Evolutionary conservation across 306 rosid species (phyloP), one percentile per base, ranked within the genome.

Genomic region (Senna siamea): DNA sequence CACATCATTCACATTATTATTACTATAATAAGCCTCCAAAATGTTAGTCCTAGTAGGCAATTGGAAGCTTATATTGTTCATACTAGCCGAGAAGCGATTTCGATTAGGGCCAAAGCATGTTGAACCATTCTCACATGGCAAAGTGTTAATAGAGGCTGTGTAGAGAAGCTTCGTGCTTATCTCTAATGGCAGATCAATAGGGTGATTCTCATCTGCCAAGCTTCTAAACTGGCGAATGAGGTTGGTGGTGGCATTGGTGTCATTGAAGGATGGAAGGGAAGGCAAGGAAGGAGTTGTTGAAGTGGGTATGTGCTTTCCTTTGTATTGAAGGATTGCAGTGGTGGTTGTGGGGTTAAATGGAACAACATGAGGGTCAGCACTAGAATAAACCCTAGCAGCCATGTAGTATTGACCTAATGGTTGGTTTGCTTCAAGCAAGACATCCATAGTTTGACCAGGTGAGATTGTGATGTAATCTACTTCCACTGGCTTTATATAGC

Each of bases 361-460:
- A 17, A 78, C 47, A 0, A 50, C 4, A 0, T 0, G 1, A 26
- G 30, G 30, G 30, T 26, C 0, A 0, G 64, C 73, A 9, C 77
- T 74, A 0, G 85, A 67, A 40, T 84, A 89, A 6, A 63, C 91
- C 26, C 72, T 78, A n/a, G 86, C 85, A 4, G 94, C 94, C 91
- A 89, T 82, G 79, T 83, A 86, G 66, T 89, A 89, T 20, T 35
- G 77, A 20, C 38, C 56, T 5, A 26, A 26, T 10, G 80, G 70
- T 47, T 79, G 89, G 80, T 84, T 58, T 67, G 94, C 62, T 71
- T 66, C 19, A 0, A 89, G 60, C 51, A 89, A 55, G 38, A 73
- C 89, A 43, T 89, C 94, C 22, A 82, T 56, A 14, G 93, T 75
- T 74, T 89, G 93, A 2, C 91, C 93, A 0, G 91, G 93, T 0